phyloP scores from a whole-genome alignment of 208 protist species.

The Polymyxa betae region DNA sequence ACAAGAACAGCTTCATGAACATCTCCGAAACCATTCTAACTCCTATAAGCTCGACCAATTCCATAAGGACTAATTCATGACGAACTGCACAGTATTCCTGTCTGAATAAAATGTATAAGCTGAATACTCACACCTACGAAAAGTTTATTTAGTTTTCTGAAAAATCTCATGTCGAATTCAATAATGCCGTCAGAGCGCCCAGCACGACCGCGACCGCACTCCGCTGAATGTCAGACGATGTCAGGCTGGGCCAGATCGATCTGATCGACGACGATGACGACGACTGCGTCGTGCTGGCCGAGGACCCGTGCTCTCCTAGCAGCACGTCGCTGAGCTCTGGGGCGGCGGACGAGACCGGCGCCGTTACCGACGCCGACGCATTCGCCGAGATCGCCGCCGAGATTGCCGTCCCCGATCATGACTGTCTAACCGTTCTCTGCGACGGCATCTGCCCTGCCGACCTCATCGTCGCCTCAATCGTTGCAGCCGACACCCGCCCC shows the following conservation, averaged over 20 bases:
- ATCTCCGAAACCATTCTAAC: slow-evolving; percentile 35
- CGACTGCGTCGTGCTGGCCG: too few relatives aligned
- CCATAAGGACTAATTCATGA: too few relatives aligned
- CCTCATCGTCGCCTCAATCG: not conserved
- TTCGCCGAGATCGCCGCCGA: not conserved
- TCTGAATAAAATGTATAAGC: too few relatives aligned
- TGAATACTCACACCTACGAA: too few relatives aligned
- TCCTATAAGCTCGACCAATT: slow-evolving; percentile 25
- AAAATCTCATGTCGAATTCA: not conserved
- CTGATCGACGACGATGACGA: too few relatives aligned
- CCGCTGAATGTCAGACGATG: too few relatives aligned
- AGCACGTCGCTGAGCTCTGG: too few relatives aligned
- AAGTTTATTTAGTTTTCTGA: too few relatives aligned
- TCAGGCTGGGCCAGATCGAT: too few relatives aligned
- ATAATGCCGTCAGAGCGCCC: not conserved
- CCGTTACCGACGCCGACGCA: not conserved
- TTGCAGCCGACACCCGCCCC: not conserved
- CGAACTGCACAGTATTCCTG: too few relatives aligned
- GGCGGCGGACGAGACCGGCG: not conserved
- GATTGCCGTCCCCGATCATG: not conserved
- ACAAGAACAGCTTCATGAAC: not conserved
- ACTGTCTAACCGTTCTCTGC: not conserved
- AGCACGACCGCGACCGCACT: too few relatives aligned
- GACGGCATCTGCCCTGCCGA: not conserved
- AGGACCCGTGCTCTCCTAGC: too few relatives aligned